phyloP scores from a whole-genome alignment of 2,329 filamentous ascomycete species.

The Rosellinia necatrix region DNA sequence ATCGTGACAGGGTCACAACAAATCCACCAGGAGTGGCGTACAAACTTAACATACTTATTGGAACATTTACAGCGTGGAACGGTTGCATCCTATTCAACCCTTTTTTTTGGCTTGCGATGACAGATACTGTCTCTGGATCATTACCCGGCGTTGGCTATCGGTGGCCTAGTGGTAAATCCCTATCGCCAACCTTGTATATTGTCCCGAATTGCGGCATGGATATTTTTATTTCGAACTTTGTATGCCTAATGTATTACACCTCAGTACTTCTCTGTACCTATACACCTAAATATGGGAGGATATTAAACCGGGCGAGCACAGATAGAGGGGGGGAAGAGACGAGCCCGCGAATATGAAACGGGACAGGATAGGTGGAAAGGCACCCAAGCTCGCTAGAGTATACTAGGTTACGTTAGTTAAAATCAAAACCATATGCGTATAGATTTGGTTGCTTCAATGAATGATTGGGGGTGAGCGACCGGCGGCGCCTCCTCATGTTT shows the following conservation, averaged over 20 bases:
- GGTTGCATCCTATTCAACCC: constrained; percentile 14
- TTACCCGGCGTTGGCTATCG: constrained; percentile 14
- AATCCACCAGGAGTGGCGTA: constrained; percentile 18
- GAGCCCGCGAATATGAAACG: no score
- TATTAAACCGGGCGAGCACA: constrained; percentile 5
- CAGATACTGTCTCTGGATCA: constrained; percentile 16
- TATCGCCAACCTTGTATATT: constrained; percentile 23
- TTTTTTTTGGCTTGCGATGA: constrained; percentile 19
- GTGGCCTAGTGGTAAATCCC: constrained; percentile 6
- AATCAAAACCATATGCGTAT: no score
- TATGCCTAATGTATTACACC: constrained; percentile 27
- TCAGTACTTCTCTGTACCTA: constrained; percentile 30
- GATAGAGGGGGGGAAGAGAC: not conserved
- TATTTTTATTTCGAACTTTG: constrained; percentile 18
- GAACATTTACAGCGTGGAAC: constrained; percentile 27
- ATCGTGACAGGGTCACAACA: constrained; percentile 15
- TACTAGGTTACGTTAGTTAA: no score
- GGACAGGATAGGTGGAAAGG: no score
- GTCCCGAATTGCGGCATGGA: constrained; percentile 19
- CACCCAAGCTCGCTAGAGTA: no score
- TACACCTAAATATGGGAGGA: constrained; percentile 7
- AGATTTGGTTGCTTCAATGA: no score
- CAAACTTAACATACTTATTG: constrained; percentile 15
- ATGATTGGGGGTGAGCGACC: no score
- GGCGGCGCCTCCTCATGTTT: no score